phyloP scores from a whole-genome alignment of 2,329 filamentous ascomycete genomes.

The Trichoderma lentiforme region DNA sequence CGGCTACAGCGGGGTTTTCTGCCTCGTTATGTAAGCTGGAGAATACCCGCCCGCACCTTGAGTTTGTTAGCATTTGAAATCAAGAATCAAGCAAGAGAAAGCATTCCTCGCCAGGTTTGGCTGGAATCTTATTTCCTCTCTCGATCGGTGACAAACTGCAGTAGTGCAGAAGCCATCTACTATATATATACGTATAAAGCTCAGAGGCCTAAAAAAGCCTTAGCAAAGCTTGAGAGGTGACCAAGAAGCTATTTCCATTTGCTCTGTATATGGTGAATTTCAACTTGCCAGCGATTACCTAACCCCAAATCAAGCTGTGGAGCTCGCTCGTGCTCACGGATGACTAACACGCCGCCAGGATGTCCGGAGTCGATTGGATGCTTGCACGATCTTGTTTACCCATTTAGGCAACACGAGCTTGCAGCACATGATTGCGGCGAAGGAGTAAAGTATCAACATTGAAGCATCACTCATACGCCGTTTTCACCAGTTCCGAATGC shows the following conservation, averaged over 20 bases:
- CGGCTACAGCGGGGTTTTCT: background rate
- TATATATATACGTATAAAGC: background rate
- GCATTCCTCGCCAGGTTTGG: background rate
- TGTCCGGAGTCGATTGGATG: background rate
- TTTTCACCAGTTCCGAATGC: background rate
- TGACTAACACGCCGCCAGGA: background rate
- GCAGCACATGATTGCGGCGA: background rate
- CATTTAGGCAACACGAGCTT: background rate
- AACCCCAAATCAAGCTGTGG: background rate
- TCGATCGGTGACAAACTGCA: background rate
- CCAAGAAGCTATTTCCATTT: background rate
- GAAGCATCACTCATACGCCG: background rate
- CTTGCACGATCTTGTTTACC: background rate
- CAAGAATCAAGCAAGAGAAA: background rate
- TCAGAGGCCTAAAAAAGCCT: background rate
- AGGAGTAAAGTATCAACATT: background rate
- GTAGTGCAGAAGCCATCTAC: background rate
- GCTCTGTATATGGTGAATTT: background rate
- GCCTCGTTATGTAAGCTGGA: background rate
- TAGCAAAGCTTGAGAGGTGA: background rate
- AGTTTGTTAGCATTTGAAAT: constrained; percentile 1
- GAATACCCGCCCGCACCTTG: background rate
- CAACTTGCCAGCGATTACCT: background rate
- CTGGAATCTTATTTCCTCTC: background rate
- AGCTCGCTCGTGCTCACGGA: background rate